Evolutionary conservation across 1,139 yeast species (phyloP), one percentile per base, ranked within the genome.

Genomic region (Blastobotrys ciferrii): DNA sequence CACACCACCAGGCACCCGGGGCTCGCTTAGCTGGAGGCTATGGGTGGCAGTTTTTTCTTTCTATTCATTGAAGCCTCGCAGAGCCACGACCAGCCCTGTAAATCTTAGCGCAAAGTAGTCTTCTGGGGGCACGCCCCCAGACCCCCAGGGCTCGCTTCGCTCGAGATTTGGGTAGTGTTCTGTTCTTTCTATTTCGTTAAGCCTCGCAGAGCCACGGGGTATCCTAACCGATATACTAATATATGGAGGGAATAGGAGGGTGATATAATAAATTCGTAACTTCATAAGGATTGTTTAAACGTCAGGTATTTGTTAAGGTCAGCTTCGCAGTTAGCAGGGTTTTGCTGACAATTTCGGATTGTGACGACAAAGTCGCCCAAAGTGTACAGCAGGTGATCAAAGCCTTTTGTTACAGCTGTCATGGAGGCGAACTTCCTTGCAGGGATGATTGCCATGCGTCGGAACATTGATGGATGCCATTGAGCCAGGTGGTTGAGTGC

Each of bases 391-490:
- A 62, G 51, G 54, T 59, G 60, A 46, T 17, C 30, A 2, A 23
- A 18, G 11, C 41, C 14, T 18, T 58, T 50, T 59, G 38, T 12
- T 7, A 47, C 38, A 3, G 43, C 45, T 12, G 40, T 36, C 39
- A 47, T 36, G 9, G 62, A 54, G 7, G 55, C 52, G 43, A 82
- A 72, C n/a, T 75, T 66, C 56, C 80, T 74, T 38, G 81, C 72
- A 4, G 88, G 87, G 0, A 92, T 77, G 11, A 91, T 67, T 0
- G 88, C 85, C 3, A 94, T 74, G 59, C 81, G 84, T 48, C 85
- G 76, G 57, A 91, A 74, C 36, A 84, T 70, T 43, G 77, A 78
- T 11, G 96, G 95, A 64, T 92, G 98, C 98, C 98, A 92, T 66
- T 88, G 96, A 55, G 89, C 71, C 33, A 88, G 73, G 65, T 92